A percentile compares a stretch with the other conserved stretches of the same genome.
phyloP scores from a whole-genome alignment of 176 grass and related monocot genomes.

The Coix lacrymajobi region DNA sequence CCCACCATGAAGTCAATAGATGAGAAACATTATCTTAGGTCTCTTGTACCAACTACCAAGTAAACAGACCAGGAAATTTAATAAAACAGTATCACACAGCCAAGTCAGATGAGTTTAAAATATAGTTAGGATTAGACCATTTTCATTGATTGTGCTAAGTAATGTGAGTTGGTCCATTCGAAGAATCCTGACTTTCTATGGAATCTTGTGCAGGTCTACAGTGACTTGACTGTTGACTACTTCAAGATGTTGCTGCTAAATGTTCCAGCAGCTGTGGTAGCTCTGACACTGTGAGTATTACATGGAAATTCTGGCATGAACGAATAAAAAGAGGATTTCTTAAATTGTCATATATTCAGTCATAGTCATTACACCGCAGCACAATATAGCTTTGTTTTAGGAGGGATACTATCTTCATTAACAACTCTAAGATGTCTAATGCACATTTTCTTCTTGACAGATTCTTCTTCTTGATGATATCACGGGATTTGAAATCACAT shows the following conservation, averaged over 20 bases:
- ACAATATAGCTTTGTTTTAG: conserved; percentile 3
- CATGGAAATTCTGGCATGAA: conserved; percentile 1
- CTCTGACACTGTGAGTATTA: conserved; percentile 67
- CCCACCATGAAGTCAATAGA: background rate
- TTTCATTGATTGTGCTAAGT: background rate
- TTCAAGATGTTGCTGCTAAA: conserved; percentile 88
- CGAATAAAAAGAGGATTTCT: background rate
- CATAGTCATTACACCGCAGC: background rate
- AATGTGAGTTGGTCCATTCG: background rate
- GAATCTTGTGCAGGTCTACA: conserved; percentile 60
- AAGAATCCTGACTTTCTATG: conserved; percentile 12
- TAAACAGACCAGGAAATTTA: background rate
- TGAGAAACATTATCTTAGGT: background rate
- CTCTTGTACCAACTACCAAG: background rate
- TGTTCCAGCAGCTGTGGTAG: conserved; percentile 78
- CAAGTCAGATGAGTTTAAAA: background rate
- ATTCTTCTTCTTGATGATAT: conserved; percentile 93
- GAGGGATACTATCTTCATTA: background rate
- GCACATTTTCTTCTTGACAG: conserved; percentile 34
- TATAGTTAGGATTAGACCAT: background rate
- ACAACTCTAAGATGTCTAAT: conserved; percentile 9
- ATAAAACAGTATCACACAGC: background rate
- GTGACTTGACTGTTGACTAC: conserved; percentile 83
- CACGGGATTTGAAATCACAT: conserved; percentile 95
- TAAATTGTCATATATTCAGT: too few species aligned